Percentiles rank a stretch among this genome's conserved stretches.
Conservation (phyloP, 495 filamentous ascomycete species). For the Penicillium salamii region DNA sequence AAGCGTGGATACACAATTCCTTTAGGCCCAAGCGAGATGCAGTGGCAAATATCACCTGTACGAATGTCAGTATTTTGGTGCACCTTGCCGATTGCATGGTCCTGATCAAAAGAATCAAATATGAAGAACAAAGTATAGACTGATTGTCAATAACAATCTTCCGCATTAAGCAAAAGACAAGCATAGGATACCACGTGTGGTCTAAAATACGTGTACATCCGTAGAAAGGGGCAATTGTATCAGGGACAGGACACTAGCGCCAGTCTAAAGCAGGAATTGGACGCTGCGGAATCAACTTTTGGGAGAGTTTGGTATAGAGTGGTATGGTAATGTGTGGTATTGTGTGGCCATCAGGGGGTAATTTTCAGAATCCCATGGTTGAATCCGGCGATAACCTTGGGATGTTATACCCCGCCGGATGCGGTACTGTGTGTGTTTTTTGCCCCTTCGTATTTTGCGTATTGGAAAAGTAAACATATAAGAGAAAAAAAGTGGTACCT, state of each 20-base stretch:
- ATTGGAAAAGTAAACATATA: conserved; percentile 6
- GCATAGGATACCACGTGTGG: conserved; percentile 8
- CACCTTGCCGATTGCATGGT: conserved; percentile 3
- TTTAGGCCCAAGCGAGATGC: not conserved
- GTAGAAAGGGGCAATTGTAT: conserved; percentile 18
- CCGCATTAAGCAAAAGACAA: not conserved
- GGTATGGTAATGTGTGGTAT: not conserved
- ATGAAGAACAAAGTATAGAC: not conserved
- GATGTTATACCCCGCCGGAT: conserved; percentile 15
- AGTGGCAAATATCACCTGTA: not conserved
- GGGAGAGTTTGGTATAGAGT: not conserved
- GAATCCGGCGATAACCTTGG: conserved; percentile 3
- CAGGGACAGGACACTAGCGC: conserved; percentile 8
- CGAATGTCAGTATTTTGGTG: not conserved
- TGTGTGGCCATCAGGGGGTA: not conserved
- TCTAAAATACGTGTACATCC: not conserved
- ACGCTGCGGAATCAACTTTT: not conserved
- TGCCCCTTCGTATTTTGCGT: conserved; percentile 7
- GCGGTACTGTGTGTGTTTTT: conserved; percentile 23
- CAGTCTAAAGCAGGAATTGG: conserved; percentile 7
- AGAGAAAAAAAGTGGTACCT: conserved; percentile 12
- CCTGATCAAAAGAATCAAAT: not conserved
- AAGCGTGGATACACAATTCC: not conserved
- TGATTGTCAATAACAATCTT: not conserved
- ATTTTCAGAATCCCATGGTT: not conserved